Evolutionary conservation across 2,329 filamentous ascomycete genomes (phyloP).

Genomic region (Cladosporium sp.): DNA sequence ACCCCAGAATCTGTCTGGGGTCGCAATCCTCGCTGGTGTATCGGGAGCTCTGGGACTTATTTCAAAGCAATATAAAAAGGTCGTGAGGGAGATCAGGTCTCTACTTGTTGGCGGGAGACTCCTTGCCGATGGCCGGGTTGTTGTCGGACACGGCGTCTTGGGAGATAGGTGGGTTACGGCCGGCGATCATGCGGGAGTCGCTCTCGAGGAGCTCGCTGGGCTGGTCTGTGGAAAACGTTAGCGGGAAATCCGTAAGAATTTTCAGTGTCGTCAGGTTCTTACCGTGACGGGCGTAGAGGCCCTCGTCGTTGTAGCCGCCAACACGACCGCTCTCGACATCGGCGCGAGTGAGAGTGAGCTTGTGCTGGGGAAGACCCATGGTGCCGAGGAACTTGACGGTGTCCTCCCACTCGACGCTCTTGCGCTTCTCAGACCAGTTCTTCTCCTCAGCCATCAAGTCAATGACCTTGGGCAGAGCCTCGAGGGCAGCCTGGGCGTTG

Average conservation of each 20-base stretch:
- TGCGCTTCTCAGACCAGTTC: constrained; percentile 70
- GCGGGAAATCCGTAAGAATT: constrained; percentile 30
- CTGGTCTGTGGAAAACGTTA: constrained; percentile 39
- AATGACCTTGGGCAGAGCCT: constrained; percentile 80
- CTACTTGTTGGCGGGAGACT: constrained; percentile 52
- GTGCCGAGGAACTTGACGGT: constrained; percentile 59
- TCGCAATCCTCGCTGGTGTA: neutral
- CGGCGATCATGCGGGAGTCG: constrained; percentile 48
- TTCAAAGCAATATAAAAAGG: neutral
- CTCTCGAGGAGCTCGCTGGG: constrained; percentile 55
- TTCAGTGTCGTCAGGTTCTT: constrained; percentile 33
- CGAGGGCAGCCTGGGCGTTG: constrained; percentile 86
- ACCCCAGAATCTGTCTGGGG: neutral
- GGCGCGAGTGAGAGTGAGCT: constrained; percentile 55
- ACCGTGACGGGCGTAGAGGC: constrained; percentile 49
- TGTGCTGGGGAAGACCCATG: constrained; percentile 62
- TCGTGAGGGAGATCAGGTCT: neutral
- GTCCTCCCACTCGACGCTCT: constrained; percentile 80
- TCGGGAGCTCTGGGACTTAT: neutral
- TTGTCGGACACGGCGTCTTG: constrained; percentile 7
- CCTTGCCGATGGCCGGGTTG: constrained; percentile 34
- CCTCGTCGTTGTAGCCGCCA: constrained; percentile 50
- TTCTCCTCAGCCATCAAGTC: constrained; percentile 87
- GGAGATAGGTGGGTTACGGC: constrained; percentile 45
- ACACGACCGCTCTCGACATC: constrained; percentile 60